Base-by-base conservation (phyloP, 345 rosid species). In the Eutrema heterophyllum region DNA sequence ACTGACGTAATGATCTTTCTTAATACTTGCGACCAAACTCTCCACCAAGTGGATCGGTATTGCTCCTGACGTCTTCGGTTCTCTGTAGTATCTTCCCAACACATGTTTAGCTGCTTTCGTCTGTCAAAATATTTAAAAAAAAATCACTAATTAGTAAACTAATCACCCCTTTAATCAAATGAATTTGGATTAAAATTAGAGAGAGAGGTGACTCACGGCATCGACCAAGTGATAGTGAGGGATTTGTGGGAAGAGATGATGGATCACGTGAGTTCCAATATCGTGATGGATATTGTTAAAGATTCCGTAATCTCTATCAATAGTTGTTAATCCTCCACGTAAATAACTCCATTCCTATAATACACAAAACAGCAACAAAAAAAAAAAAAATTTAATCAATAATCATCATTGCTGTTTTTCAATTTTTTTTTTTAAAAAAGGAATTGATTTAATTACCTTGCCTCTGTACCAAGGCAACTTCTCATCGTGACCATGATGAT, bases 381-480 rank as follows among this genome's bases (percentile, higher is more conserved):
- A n/a, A 0, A n/a, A 43, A 14, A 29, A 2, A 56, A 65, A 27
- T 18, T 46, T 9, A 35, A 33, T 60, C 32, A 68, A 8, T 46
- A 24, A 10, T 67, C 30, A 13, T 36, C 1, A 39, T 61, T 35
- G 26, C 12, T 32, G 5, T 11, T 1, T 52, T 26, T 39, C 43
- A n/a, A n/a, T 13, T 15, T 4, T 33, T 55, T 7, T 8, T 33
- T 14, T 21, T 2, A 7, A 11, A 13, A 21, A 6, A 2, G 2
- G 1, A 60, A 9, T 13, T 46, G 60, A 66, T 67, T 10, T n/a
- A 41, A 10, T 9, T 87, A 92, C 98, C 98, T 90, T 83, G 79
- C 93, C 91, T 5, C 98, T 88, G 75, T 93, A 90, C 98, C 98
- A 93, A 8, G 98, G 98, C 56, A 93, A 89, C 69, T 86, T 93